Evolutionary conservation across 2,329 filamentous ascomycete genomes (phyloP).

Genomic region (Botrytis fabae): DNA sequence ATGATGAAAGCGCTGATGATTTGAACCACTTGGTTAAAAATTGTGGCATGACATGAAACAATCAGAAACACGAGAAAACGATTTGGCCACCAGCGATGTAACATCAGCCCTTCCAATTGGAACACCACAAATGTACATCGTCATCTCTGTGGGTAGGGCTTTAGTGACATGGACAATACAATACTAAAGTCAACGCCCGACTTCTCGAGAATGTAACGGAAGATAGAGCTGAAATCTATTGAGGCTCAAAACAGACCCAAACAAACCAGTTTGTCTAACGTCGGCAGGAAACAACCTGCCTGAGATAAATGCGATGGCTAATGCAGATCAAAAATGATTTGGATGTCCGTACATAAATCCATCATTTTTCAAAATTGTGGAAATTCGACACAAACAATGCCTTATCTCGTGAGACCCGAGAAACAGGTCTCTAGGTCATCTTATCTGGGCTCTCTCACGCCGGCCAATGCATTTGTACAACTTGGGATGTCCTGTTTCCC

Average conservation of each 20-base stretch:
- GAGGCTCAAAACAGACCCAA: neutral
- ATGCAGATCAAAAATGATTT: neutral
- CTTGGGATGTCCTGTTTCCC: neutral
- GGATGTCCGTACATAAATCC: neutral
- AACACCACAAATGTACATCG: neutral
- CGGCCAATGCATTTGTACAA: conserved; percentile 5
- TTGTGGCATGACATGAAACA: neutral
- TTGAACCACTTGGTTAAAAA: neutral
- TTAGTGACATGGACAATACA: neutral
- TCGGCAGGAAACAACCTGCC: too few species aligned
- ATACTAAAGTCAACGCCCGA: neutral
- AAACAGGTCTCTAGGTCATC: neutral
- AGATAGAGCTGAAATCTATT: neutral
- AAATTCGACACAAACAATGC: neutral
- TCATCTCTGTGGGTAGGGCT: neutral
- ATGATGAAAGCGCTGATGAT: neutral
- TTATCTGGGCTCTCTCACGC: neutral
- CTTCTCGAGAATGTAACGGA: neutral
- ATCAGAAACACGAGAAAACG: neutral
- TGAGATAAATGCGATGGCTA: neutral
- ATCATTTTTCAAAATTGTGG: neutral
- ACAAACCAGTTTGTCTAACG: neutral
- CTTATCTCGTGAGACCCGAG: neutral
- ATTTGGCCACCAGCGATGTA: neutral
- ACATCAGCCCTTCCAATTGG: neutral